Conservation (phyloP, 805 yeast species). For the Spathaspora passalidarum region DNA sequence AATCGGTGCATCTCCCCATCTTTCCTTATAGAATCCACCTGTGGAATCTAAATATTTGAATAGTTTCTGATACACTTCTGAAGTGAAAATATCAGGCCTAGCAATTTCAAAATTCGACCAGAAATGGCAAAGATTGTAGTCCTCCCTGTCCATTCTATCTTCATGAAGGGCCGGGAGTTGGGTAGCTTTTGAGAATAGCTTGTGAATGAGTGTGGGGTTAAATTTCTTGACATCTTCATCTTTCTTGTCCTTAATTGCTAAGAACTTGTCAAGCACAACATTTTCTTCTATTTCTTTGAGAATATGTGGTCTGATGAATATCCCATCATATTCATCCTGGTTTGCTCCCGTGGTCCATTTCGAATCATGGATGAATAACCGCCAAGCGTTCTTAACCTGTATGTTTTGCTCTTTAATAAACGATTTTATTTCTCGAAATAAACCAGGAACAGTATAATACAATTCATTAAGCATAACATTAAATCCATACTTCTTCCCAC, state of each 20-base stretch:
- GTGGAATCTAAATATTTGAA: constrained; percentile 64
- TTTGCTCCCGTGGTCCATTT: constrained; percentile 21
- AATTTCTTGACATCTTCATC: constrained; percentile 20
- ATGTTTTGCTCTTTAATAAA: constrained; percentile 49
- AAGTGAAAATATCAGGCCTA: constrained; percentile 67
- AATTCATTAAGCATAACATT: constrained; percentile 77
- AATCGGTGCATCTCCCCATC: constrained; percentile 98
- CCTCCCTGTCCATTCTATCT: constrained; percentile 63
- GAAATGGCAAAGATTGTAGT: constrained; percentile 79
- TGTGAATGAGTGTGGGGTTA: constrained; percentile 29
- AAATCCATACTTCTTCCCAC: constrained; percentile 78
- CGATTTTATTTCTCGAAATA: constrained; percentile 69
- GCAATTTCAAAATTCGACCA: constrained; percentile 96
- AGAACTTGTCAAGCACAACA: constrained; percentile 20
- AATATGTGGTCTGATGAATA: constrained; percentile 19
- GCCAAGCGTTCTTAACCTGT: constrained; percentile 65
- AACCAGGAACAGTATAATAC: constrained; percentile 75
- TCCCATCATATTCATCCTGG: constrained; percentile 18
- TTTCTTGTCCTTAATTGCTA: constrained; percentile 19
- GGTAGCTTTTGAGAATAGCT: constrained; percentile 37
- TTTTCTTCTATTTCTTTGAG: constrained; percentile 25
- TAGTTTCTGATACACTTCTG: constrained; percentile 61
- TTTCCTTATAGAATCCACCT: constrained; percentile 84
- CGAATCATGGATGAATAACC: constrained; percentile 48
- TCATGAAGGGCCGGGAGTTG: constrained; percentile 30